A percentile compares a stretch with the other conserved stretches of the same genome.
Evolutionary conservation across 108 stramenopile genomes (phyloP).

Genomic region (Stephanodiscus triporus): DNA sequence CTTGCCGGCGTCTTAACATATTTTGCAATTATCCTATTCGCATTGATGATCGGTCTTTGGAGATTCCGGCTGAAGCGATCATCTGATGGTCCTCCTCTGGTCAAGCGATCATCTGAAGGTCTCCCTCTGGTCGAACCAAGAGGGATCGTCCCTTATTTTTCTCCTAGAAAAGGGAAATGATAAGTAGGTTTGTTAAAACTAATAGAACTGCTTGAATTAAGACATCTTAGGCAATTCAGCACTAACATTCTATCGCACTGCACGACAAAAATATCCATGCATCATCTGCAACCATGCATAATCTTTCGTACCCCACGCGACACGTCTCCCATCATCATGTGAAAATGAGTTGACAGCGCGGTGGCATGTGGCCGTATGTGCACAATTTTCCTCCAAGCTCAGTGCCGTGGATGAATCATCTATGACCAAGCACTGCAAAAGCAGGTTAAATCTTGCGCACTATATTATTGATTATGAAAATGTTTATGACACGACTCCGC

Average conservation of each 20-base stretch:
- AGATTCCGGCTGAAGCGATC: background rate
- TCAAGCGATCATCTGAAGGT: background rate
- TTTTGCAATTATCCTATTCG: background rate
- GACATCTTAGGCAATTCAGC: no score
- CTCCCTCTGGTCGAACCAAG: constrained; percentile 2
- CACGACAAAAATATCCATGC: no score
- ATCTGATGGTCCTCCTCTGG: background rate
- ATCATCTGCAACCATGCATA: no score
- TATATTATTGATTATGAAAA: background rate
- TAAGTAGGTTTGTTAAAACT: background rate
- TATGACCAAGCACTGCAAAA: no score
- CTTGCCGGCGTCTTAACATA: background rate
- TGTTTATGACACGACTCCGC: background rate
- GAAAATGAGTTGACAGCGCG: no score
- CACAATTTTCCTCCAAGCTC: background rate
- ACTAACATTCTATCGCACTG: no score
- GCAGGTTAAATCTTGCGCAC: background rate
- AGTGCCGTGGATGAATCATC: background rate
- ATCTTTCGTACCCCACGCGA: no score
- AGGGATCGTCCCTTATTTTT: background rate
- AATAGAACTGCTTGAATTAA: no score
- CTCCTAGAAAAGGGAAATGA: constrained; percentile 11
- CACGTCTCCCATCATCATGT: no score
- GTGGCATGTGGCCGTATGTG: no score
- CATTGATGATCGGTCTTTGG: background rate